phyloP scores from a whole-genome alignment of 176 grass and related monocot genomes.

The Bolboschoenus planiculmis region DNA sequence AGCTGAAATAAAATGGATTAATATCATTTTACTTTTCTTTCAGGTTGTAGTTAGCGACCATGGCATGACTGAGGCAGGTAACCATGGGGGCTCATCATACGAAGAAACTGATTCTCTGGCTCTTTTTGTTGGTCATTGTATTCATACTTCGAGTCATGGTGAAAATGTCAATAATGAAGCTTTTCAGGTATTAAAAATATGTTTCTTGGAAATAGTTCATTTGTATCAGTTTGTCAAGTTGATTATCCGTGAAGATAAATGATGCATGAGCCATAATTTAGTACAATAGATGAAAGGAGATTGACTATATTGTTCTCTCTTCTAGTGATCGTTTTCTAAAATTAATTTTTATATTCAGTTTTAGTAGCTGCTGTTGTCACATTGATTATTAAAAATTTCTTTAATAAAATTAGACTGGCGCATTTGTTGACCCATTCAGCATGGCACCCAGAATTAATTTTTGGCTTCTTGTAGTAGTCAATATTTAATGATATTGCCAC shows the following conservation, averaged over 20 bases:
- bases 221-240: background rate
- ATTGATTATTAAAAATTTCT: constrained; percentile 20
- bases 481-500: background rate
- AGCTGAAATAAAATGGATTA: constrained; percentile 7
- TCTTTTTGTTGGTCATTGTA: constrained; percentile 65
- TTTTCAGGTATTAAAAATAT: constrained; percentile 57
- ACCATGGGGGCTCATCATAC: constrained; percentile 92
- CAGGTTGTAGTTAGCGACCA: constrained; percentile 93
- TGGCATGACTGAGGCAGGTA: constrained; percentile 92
- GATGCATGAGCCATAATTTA: background rate
- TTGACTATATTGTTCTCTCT: constrained; percentile 14
- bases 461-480: background rate
- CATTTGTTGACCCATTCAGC: background rate
- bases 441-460: background rate
- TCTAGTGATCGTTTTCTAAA: too few relatives aligned
- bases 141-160: constrained; percentile 32
- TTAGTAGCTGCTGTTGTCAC: background rate
- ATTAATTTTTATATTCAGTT: background rate
- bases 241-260: background rate
- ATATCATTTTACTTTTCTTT: background rate
- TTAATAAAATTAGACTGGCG: background rate
- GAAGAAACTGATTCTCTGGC: constrained; percentile 84
- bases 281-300: background rate
- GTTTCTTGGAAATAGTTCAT: constrained; percentile 9
- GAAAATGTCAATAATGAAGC: constrained; percentile 48